phyloP scores from a whole-genome alignment of 129 eudicot species.

The Escallonia herrerae region DNA sequence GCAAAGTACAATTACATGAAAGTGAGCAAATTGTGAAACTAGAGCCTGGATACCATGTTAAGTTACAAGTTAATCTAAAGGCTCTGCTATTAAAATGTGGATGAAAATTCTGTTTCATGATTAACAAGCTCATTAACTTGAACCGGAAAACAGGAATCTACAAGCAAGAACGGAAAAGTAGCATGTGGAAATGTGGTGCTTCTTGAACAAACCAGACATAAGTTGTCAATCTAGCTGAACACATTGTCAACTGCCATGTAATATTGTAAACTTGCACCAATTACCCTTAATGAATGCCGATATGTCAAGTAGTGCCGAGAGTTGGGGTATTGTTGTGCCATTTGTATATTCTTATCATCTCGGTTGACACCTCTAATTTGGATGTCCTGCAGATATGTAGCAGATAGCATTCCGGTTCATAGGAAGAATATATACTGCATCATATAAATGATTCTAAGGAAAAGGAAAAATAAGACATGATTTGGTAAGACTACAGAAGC shows the following conservation, averaged over 20 bases:
- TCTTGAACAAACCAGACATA: too few relatives aligned
- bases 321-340: slow-evolving; percentile 78
- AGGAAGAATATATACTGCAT: background rate
- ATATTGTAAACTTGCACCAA: background rate
- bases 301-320: slow-evolving; percentile 87
- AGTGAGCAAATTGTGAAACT: too few relatives aligned
- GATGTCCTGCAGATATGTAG: slow-evolving; percentile 55
- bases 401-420: slow-evolving; percentile 6
- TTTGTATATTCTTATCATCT: slow-evolving; percentile 76
- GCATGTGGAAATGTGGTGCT: too few relatives aligned
- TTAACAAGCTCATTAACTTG: too few relatives aligned
- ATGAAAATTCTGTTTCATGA: too few relatives aligned
- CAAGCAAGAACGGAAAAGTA: too few relatives aligned
- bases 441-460: slow-evolving; percentile 4
- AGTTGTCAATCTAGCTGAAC: too few relatives aligned
- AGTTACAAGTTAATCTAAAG: too few relatives aligned
- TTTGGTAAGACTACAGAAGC: slow-evolving; percentile 11
- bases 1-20: too few relatives aligned
- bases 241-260: background rate
- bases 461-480: background rate
- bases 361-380: slow-evolving; percentile 97
- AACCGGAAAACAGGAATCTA: too few relatives aligned
- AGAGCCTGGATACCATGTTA: too few relatives aligned
- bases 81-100: too few relatives aligned
- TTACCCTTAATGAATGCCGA: slow-evolving; percentile 89